Conservation (phyloP, 2,329 filamentous ascomycete genomes). For the Fusarium tjaetaba region DNA sequence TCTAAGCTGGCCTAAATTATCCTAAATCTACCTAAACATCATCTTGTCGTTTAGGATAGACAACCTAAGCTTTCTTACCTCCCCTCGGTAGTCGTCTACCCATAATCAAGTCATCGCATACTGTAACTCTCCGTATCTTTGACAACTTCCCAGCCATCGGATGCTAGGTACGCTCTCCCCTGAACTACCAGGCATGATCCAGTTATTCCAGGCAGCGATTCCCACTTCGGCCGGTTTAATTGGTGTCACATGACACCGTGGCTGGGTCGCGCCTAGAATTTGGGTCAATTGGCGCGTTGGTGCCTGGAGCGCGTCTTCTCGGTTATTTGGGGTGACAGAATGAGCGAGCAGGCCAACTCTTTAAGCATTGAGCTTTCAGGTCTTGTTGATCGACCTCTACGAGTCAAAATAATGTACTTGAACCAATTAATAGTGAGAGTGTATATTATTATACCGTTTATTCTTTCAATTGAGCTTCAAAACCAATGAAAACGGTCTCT, state of each 20-base stretch:
- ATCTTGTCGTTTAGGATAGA: neutral
- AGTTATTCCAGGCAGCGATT: slow-evolving; percentile 32
- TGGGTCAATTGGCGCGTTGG: slow-evolving; percentile 31
- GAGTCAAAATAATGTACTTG: too few species aligned
- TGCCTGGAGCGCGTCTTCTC: slow-evolving; percentile 39
- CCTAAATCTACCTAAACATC: neutral
- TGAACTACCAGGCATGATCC: neutral
- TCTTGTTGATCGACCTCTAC: accelerated
- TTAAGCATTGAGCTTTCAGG: neutral
- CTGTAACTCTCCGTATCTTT: neutral
- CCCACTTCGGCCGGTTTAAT: slow-evolving; percentile 4
- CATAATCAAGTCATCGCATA: neutral
- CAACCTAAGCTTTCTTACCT: neutral
- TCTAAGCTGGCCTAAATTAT: neutral
- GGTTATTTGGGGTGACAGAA: slow-evolving; percentile 7
- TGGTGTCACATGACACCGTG: slow-evolving; percentile 44
- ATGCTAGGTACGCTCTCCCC: neutral
- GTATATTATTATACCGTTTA: accelerated
- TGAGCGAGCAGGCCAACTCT: neutral
- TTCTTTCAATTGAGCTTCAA: neutral
- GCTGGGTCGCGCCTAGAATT: slow-evolving; percentile 29
- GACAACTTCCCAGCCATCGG: neutral
- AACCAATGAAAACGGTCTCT: accelerated
- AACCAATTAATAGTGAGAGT: accelerated
- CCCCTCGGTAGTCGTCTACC: neutral